Base-by-base conservation (phyloP, 371 early-diverging fungal genomes). In the Basidiobolus meristosporus region DNA sequence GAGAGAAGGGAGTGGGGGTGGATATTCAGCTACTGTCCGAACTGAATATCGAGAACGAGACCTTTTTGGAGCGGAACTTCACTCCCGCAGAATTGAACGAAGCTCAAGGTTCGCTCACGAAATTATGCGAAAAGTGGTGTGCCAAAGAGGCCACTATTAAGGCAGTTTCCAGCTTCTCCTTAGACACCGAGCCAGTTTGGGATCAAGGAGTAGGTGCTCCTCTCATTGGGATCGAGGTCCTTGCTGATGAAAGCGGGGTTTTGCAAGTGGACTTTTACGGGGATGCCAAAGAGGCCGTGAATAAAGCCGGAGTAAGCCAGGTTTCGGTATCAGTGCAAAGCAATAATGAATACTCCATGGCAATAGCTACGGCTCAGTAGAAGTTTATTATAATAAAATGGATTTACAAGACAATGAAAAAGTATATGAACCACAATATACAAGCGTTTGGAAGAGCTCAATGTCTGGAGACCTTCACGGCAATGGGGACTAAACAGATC, bases 141-240 rank as follows among this genome's bases (percentile, higher is more conserved):
- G 95, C 95, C 41, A 93, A 93, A 69, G 95, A 93, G 57, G 86
- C 95, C 2, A 87, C 88, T 10, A 72, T 93, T 56, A 93, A 93
- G 73, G 90, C 95, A 3, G 75, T 93, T 32, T 73, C 78, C 26
- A 26, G 26, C 26, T 26, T 26, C 26, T 47, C 60, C 15, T 45
- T 56, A 15, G 57, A 56, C 0, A 54, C 60, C 15, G 62, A 63
- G 31, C 56, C 57, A 39, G 84, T 89, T 22, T 41, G 31, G 31
- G 20, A 14, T 10, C 31, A 40, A 33, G 42, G 42, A 19, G 42
- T 34, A 7, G 42, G 42, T 12, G 42, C 42, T 17, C 87, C 93
- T 14, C 55, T 93, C 37, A 70, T 62, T 10, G 93, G 90, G 31
- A 91, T 93, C 56, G 95, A 93, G 60, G 74, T 93, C 31, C 43